These are phyloP conservation scores for Cryptomeria japonica DNA, from an alignment of 75 land plant genomes.

Conservation along the genomic window DNA sequence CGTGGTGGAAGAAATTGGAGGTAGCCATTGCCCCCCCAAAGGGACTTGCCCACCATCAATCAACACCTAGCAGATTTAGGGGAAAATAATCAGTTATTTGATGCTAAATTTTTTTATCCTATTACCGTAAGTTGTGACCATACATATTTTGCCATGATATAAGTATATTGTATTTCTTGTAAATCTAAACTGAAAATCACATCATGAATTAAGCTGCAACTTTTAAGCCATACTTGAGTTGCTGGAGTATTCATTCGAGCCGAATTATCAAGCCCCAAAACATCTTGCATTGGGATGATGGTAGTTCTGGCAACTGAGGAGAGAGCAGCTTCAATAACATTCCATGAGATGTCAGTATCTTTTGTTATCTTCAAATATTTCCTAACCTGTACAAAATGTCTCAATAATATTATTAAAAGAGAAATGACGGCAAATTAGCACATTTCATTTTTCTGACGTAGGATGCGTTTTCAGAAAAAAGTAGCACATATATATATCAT, in stretches of 20 bases:
- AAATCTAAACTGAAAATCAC: not conserved
- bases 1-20: no score
- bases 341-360: slow-evolving; percentile 79
- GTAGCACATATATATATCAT: not conserved
- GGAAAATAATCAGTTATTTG: no score
- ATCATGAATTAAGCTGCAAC: not conserved
- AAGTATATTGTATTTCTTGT: not conserved
- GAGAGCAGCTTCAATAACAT: slow-evolving; percentile 51
- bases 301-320: slow-evolving; percentile 87
- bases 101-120: no score
- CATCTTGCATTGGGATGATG: slow-evolving; percentile 90
- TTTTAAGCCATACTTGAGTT: slow-evolving; percentile 49
- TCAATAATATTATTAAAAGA: not conserved
- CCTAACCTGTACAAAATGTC: slow-evolving; percentile 42
- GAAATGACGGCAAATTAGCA: not conserved
- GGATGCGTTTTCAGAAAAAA: not conserved
- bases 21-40: no score
- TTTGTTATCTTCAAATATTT: slow-evolving; percentile 44
- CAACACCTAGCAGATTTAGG: no score
- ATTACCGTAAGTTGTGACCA: not conserved
- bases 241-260: slow-evolving; percentile 98
- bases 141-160: not conserved
- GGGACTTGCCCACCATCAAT: no score
- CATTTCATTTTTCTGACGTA: not conserved
- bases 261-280: slow-evolving; percentile 75